These are phyloP conservation scores for Schizothecium vesticola DNA, from an alignment of 495 filamentous ascomycete species.

Conservation along the genomic window DNA sequence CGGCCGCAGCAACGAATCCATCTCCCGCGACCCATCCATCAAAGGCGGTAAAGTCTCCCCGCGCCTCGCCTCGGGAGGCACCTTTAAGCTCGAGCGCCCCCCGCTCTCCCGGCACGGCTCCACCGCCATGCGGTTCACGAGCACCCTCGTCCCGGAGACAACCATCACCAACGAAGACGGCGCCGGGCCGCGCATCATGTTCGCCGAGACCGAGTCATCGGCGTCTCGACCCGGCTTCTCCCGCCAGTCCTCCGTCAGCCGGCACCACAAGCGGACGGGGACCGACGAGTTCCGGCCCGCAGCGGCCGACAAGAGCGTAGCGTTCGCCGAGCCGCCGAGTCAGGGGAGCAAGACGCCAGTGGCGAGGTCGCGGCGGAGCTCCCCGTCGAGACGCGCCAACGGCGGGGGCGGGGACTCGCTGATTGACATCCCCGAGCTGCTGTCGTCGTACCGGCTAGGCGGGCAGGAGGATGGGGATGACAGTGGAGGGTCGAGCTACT, in stretches of 20 bases:
- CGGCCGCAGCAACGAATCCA: not conserved
- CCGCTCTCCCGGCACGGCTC: conserved; percentile 48
- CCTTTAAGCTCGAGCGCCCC: conserved; percentile 35
- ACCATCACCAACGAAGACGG: conserved; percentile 59
- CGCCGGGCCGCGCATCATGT: conserved; percentile 72
- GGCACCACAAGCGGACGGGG: conserved; percentile 54
- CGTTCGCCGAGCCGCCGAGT: conserved; percentile 49
- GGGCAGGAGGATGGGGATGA: conserved; percentile 17
- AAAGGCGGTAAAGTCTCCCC: conserved; percentile 5
- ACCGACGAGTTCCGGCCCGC: conserved; percentile 21
- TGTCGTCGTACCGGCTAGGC: conserved; percentile 26
- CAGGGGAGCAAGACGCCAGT: conserved; percentile 17
- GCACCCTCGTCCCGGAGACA: conserved; percentile 68
- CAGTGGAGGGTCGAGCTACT: conserved; percentile 52
- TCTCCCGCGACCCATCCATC: not conserved
- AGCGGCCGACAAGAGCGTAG: conserved; percentile 56
- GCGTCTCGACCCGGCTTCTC: conserved; percentile 40
- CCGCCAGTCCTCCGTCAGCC: conserved; percentile 44
- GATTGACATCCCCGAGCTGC: conserved; percentile 33
- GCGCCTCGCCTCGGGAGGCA: conserved; percentile 9
- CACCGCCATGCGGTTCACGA: conserved; percentile 57
- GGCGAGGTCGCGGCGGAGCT: conserved; percentile 26
- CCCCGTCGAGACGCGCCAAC: conserved; percentile 18
- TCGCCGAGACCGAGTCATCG: conserved; percentile 46
- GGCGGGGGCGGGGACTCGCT: conserved; percentile 22